Conservation (phyloP, 805 yeast species). For the Myxozyma sirexii region DNA sequence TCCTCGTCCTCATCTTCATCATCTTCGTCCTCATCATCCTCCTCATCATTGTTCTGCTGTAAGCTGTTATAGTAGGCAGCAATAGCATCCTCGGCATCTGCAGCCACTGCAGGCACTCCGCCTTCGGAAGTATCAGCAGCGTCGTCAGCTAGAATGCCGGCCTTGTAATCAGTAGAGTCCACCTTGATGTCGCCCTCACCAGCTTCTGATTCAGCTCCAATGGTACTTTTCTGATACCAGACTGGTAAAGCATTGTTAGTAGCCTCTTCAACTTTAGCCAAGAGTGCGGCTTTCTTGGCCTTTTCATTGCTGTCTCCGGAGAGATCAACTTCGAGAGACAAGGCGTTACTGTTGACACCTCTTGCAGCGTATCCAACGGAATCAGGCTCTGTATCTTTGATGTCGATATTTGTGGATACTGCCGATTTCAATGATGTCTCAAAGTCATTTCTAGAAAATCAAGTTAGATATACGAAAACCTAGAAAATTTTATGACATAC, state of each 20-base stretch:
- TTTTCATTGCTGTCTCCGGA: conserved; percentile 51
- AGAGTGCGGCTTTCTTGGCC: conserved; percentile 66
- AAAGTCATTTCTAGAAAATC: conserved; percentile 68
- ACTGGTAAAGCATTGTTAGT: conserved; percentile 94
- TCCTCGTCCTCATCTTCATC: conserved; percentile 38
- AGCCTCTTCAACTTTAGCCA: conserved; percentile 55
- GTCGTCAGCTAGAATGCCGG: conserved; percentile 2
- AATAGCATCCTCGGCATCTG: conserved; percentile 56
- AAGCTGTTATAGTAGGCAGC: conserved; percentile 76
- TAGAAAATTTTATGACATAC: no score
- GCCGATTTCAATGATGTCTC: conserved; percentile 80
- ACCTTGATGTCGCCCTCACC: conserved; percentile 38
- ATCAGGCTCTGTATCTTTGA: conserved; percentile 49
- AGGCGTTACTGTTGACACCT: conserved; percentile 50
- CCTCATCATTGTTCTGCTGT: conserved; percentile 63
- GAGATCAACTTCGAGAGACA: conserved; percentile 86
- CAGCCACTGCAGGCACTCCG: conserved; percentile 34
- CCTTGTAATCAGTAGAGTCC: conserved; percentile 33
- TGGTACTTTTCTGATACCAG: conserved; percentile 93
- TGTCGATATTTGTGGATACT: conserved; percentile 74
- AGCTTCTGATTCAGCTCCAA: conserved; percentile 57
- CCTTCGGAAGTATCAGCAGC: not conserved
- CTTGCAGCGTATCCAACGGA: conserved; percentile 48
- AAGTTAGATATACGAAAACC: no score
- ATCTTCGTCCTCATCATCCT: conserved; percentile 51